These are phyloP conservation scores for Leavenworthia alabamica DNA, from an alignment of 345 rosid species.

Conservation along the genomic window DNA sequence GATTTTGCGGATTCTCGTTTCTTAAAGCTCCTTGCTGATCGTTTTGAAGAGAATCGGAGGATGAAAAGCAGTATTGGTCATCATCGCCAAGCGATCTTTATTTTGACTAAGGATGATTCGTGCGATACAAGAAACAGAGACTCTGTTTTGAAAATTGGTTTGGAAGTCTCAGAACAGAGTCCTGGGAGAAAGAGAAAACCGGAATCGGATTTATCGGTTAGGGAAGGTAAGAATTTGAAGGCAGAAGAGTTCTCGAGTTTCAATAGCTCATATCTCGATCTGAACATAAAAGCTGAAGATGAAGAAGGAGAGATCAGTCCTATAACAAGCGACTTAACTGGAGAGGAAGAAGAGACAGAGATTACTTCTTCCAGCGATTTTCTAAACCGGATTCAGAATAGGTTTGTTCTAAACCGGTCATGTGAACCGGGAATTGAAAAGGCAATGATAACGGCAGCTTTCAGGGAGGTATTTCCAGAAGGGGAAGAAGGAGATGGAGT, in stretches of 20 bases:
- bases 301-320: constrained; percentile 54
- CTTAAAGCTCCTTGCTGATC: constrained; percentile 47
- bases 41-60: constrained; percentile 31
- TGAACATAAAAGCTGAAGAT: constrained; percentile 58
- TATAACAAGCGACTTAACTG: constrained; percentile 59
- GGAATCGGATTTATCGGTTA: constrained; percentile 35
- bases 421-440: constrained; percentile 30
- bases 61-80: not conserved
- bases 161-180: constrained; percentile 37
- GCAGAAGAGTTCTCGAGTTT: constrained; percentile 39
- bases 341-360: constrained; percentile 44
- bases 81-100: constrained; percentile 39
- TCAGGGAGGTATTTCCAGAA: constrained; percentile 39
- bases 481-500: constrained; percentile 30
- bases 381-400: constrained; percentile 48
- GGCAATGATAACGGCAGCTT: constrained; percentile 36
- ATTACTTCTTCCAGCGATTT: constrained; percentile 28
- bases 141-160: constrained; percentile 46
- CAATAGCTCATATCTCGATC: constrained; percentile 51
- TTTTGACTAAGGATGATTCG: constrained; percentile 45
- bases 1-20: constrained; percentile 52
- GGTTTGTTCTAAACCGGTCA: constrained; percentile 39
- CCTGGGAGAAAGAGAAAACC: constrained; percentile 50
- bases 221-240: constrained; percentile 34
- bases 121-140: constrained; percentile 26